Evolutionary conservation across 306 rosid species (phyloP), one percentile per base, ranked within the genome.

Genomic region (Sicyos baderoa): DNA sequence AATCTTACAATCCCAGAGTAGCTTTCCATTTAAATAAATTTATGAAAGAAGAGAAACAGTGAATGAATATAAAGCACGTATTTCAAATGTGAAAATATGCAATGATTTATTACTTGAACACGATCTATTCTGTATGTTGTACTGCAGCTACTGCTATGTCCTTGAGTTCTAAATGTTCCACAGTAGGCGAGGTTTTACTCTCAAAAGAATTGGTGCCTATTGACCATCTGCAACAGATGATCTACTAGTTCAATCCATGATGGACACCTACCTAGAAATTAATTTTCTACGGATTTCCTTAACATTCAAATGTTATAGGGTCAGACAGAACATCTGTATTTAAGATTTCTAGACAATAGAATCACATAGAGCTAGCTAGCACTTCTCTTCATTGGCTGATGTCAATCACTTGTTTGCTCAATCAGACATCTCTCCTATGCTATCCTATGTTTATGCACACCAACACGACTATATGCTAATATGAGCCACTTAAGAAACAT

Each of bases 321-420:
- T 29, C 35, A n/a, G n/a, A n/a, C n/a, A n/a, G n/a, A n/a, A n/a
- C n/a, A n/a, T n/a, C n/a, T n/a, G n/a, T n/a, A 25, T 13, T 57
- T 57, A 57, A 13, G 42, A 25, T 57, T 11, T 29, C 65, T 59
- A 29, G 45, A 16, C 65, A 59, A 59, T 27, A 58, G 44, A 29
- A 60, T 60, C 45, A n/a, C 67, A 60, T 2, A 29, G 12, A 6
- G 21, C 12, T 7, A 6, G 21, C 12, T 7, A 59, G 35, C 35
- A 7, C 45, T 19, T 27, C 45, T 60, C 67, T 25, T 37, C 45
- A 59, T 60, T 35, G 14, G 48, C 67, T 60, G 5, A 21, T 19
- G 60, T 54, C 60, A 54, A 7, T 21, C 22, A 57, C 22, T 37
- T 62, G 68, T 35, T 37, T 62, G 32, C 67, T 29, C 51, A 40